Evolutionary conservation across 129 eudicot genomes (phyloP).

Genomic region (Arctium minus): DNA sequence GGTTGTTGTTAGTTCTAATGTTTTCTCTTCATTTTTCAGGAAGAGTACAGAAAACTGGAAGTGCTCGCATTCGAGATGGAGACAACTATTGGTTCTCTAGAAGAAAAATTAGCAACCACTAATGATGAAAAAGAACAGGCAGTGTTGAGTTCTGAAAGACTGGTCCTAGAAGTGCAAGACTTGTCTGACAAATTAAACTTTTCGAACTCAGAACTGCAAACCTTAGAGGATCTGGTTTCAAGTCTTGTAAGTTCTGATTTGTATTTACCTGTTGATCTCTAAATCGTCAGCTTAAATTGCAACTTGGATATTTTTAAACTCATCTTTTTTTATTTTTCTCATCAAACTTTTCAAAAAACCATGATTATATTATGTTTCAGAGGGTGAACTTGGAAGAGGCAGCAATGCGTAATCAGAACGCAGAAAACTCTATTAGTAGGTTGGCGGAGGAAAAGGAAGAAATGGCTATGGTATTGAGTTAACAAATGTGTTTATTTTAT

Average conservation of each 20-base stretch:
- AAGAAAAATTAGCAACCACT: conserved; percentile 58
- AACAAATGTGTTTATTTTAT: conserved; percentile 1
- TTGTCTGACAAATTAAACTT: conserved; percentile 49
- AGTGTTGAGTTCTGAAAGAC: conserved; percentile 50
- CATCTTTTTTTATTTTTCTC: neutral
- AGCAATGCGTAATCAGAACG: conserved; percentile 33
- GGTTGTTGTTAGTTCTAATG: neutral
- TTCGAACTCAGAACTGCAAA: conserved; percentile 51
- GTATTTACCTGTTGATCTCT: neutral
- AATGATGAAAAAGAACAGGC: conserved; percentile 63
- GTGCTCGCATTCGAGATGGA: conserved; percentile 98
- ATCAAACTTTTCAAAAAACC: neutral
- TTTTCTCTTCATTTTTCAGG: conserved; percentile 37
- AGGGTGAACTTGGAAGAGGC: conserved; percentile 58
- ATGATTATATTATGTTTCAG: conserved; percentile 29
- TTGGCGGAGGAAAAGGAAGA: conserved; percentile 86
- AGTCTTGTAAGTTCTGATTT: conserved; percentile 53
- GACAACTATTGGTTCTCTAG: conserved; percentile 82
- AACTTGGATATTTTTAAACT: neutral
- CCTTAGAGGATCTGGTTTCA: conserved; percentile 55
- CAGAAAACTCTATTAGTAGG: conserved; percentile 45
- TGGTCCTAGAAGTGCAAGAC: conserved; percentile 49
- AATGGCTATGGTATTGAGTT: conserved; percentile 65
- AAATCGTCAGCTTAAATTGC: neutral
- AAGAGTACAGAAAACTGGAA: conserved; percentile 76